phyloP scores from a whole-genome alignment of 768 basidiomycete species.

The Chalciporus piperatus region DNA sequence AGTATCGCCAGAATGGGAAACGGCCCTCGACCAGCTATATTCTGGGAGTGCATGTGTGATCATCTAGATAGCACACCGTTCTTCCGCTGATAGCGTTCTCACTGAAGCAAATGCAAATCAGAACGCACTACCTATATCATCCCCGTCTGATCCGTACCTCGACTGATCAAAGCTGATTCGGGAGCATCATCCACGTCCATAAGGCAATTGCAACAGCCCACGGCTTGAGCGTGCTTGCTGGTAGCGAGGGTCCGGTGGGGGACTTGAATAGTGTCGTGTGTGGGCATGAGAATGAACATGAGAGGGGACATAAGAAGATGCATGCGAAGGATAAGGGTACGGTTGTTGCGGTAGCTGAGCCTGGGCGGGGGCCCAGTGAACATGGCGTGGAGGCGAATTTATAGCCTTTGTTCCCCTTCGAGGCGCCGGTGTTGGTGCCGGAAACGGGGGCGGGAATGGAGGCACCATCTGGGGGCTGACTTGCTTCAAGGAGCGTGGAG shows the following conservation, averaged over 20 bases:
- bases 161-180: conserved; percentile 11
- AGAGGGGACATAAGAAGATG: conserved; percentile 11
- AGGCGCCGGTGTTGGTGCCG: conserved; percentile 6
- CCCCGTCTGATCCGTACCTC: conserved; percentile 28
- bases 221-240: conserved; percentile 14
- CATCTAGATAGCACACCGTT: conserved; percentile 19
- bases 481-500: neutral
- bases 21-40: conserved; percentile 5
- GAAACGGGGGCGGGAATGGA: conserved; percentile 13
- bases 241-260: conserved; percentile 15
- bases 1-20: conserved; percentile 14
- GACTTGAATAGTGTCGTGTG: neutral
- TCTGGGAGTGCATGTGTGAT: conserved; percentile 18
- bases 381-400: conserved; percentile 18
- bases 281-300: conserved; percentile 4
- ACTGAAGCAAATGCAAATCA: conserved; percentile 25
- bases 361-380: conserved; percentile 31
- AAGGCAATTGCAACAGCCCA: neutral
- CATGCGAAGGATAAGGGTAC: conserved; percentile 25
- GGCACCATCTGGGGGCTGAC: conserved; percentile 9
- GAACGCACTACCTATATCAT: conserved; percentile 16
- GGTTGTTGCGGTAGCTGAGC: conserved; percentile 22
- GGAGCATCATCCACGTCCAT: conserved; percentile 17
- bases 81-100: conserved; percentile 22
- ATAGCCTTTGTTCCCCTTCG: conserved; percentile 12